Base-by-base conservation (phyloP, 495 filamentous ascomycete genomes). In the Aspergillus asperescens region DNA sequence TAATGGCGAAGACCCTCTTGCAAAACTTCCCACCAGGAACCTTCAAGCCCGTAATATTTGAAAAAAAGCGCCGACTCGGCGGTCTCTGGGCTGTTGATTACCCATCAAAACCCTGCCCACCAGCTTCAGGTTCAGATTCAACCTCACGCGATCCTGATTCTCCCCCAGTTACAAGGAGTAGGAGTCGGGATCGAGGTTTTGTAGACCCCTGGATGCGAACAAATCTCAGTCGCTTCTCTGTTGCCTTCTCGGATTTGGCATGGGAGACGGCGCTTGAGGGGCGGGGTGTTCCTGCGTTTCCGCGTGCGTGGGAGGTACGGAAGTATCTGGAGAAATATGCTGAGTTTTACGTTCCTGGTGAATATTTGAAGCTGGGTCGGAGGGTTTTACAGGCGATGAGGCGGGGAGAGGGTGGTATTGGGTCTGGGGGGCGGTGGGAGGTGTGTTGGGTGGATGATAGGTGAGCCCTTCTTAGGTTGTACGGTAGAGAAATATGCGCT, bases 211-310 rank as follows among this genome's bases (percentile, higher is more conserved):
- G 73, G 27, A 92, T 93, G 85, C 73, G 77, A 6, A 85, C 86
- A 2, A 96, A 96, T 67, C 80, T 89, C 47, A 89, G 84, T 65
- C 79, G 79, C 18, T 88, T 87, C 68, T 87, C 85, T 0, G 85
- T 91, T 32, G 75, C 81, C 34, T 93, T 95, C 63, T 87, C 87
- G 9, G 90, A 94, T 64, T 63, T 90, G 5, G 77, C 84, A 13
- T 91, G 88, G 87, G 68, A 74, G 16, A 69, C 68, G 6, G 75
- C 74, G 0, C 27, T 76, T 37, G 45, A 42, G 6, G 62, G 61
- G 3, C 62, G 72, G 7, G 63, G 64, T 3, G 59, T 73, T 9
- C 80, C 82, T 1, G 69, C 83, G 64, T 85, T 91, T 54, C 89
- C 89, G 7, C 79, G 72, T 12, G 90, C 89, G 5, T 84, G 79